Base-by-base conservation (phyloP, 495 filamentous ascomycete species). In the Talaromyces trachyspermus region DNA sequence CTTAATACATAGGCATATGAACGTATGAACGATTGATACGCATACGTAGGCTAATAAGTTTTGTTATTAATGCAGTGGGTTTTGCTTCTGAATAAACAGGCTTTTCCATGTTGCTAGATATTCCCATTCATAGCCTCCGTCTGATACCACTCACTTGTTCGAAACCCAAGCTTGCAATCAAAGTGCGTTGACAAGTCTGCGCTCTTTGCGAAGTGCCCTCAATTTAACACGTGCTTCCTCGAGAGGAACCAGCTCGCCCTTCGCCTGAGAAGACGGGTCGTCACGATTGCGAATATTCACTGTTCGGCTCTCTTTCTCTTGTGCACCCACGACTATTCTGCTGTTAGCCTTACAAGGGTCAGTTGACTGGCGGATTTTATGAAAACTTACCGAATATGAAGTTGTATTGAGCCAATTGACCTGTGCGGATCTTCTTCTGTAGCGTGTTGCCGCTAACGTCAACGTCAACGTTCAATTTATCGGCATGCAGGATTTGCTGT, bases 201-300 rank as follows among this genome's bases (percentile, higher is more conserved):
- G 67, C 55, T 83, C 81, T 59, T 85, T 83, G 57, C 81, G 76
- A 54, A 97, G 67, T 44, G 71, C 72, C 39, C 61, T 64, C 49
- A 97, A 67, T 70, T 91, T 92, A 60, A 69, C 62, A 10, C 95
- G 69, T 0, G 80, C 88, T 60, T 91, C 88, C 32, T 89, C 79
- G 15, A 95, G 67, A 25, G 81, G 74, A 15, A 95, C 69, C 57
- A 90, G 65, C 35, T 81, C 70, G 5, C 84, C 84, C 63, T 78
- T 75, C 29, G 83, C 81, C 66, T 96, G 91, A 22, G 81, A 88
- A 7, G 81, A 78, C 12, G 80, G 83, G 60, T 95, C 86, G 58
- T 97, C 91, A 46, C 91, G 78, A 66, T 91, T 92, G 26, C 91
- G 80, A 54, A 95, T 85, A 59, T 95, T 97, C 50, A 95, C 88